phyloP scores from a whole-genome alignment of 2,329 filamentous ascomycete genomes.

The Purpureocillium lavendulum region DNA sequence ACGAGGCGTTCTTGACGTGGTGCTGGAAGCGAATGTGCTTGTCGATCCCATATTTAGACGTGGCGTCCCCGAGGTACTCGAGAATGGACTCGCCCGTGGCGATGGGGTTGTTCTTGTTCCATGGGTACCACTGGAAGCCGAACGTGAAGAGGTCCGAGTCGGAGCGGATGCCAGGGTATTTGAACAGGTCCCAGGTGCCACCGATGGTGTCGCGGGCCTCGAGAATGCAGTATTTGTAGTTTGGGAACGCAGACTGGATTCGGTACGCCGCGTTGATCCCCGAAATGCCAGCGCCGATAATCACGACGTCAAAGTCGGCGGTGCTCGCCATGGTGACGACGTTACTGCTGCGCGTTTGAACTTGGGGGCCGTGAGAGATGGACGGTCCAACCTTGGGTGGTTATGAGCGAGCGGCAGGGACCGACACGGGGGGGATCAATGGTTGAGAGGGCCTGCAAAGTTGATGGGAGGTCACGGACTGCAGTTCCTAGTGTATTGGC shows the following conservation, averaged over 20 bases:
- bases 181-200: constrained; percentile 68
- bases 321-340: too few relatives aligned
- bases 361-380: too few relatives aligned
- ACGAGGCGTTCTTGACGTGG: constrained; percentile 36
- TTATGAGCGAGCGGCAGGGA: too few relatives aligned
- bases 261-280: constrained; percentile 66
- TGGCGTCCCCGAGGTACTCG: constrained; percentile 41
- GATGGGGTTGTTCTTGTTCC: constrained; percentile 45
- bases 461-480: too few relatives aligned
- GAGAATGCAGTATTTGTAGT: constrained; percentile 50
- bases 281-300: constrained; percentile 62
- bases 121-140: constrained; percentile 61
- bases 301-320: constrained; percentile 39
- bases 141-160: constrained; percentile 51
- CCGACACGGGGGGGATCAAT: too few relatives aligned
- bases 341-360: too few relatives aligned
- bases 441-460: too few relatives aligned
- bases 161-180: constrained; percentile 61
- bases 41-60: constrained; percentile 25
- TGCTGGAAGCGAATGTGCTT: constrained; percentile 40
- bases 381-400: too few relatives aligned
- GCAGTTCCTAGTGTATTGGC: too few relatives aligned
- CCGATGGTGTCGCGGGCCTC: constrained; percentile 56
- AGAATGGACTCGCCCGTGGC: constrained; percentile 39
- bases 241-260: constrained; percentile 46